These are phyloP conservation scores for Coemansia sp. DNA, from an alignment of 192 early-diverging fungal species.

Conservation along the genomic window DNA sequence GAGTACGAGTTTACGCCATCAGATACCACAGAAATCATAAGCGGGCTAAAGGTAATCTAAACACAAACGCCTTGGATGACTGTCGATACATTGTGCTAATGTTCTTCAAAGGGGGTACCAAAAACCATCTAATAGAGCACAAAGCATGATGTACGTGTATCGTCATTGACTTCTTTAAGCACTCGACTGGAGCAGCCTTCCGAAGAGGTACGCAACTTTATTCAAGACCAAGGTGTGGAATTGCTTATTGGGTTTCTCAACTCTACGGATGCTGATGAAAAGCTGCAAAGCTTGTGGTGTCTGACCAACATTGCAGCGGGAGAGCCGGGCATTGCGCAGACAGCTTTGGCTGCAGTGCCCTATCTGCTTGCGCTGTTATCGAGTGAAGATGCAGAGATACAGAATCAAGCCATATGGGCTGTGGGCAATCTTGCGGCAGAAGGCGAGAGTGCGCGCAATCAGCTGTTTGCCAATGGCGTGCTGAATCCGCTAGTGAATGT, in stretches of 20 bases:
- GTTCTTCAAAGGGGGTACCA: no score
- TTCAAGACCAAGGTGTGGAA: constrained; percentile 42
- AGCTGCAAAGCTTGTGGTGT: constrained; percentile 58
- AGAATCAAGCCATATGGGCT: constrained; percentile 89
- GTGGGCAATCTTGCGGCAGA: constrained; percentile 95
- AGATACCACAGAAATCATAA: constrained; percentile 9
- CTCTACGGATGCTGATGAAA: constrained; percentile 54
- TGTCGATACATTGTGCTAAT: no score
- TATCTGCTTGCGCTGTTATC: constrained; percentile 52
- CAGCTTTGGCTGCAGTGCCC: constrained; percentile 50
- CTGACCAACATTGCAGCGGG: constrained; percentile 59
- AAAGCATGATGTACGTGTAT: constrained; percentile 18
- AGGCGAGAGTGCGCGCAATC: constrained; percentile 66
- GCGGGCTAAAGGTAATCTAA: constrained; percentile 34
- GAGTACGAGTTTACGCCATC: constrained; percentile 46
- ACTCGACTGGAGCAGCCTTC: constrained; percentile 54
- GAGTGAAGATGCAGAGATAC: constrained; percentile 60
- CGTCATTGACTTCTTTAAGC: constrained; percentile 49
- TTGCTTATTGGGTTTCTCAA: constrained; percentile 46
- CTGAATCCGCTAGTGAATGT: constrained; percentile 71
- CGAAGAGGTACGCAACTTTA: constrained; percentile 44
- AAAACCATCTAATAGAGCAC: no score
- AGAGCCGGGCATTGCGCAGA: constrained; percentile 25
- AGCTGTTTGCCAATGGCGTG: constrained; percentile 72
- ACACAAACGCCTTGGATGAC: no score